Conservation (phyloP, 768 basidiomycete species). For the Galerina sulciceps region DNA sequence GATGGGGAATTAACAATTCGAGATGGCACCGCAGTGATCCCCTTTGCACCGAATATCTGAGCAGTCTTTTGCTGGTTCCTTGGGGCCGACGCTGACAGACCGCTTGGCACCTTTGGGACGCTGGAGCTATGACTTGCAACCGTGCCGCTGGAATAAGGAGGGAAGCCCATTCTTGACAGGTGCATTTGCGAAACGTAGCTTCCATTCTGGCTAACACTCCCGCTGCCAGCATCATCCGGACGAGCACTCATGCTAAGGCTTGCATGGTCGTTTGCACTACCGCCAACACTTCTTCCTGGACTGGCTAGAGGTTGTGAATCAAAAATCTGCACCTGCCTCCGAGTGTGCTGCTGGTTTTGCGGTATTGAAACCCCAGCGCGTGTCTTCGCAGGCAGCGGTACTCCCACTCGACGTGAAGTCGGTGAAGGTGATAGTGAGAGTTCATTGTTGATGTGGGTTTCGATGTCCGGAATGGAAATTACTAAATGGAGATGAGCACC, state of each 20-base stretch:
- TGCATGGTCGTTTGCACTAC: conserved; percentile 29
- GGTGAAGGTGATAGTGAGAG: conserved; percentile 70
- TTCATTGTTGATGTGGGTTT: conserved; percentile 72
- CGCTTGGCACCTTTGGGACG: conserved; percentile 43
- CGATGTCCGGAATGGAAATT: conserved; percentile 82
- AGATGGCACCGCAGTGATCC: conserved; percentile 23
- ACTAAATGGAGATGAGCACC: conserved; percentile 51
- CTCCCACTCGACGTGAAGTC: conserved; percentile 79
- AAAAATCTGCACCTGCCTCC: conserved; percentile 79
- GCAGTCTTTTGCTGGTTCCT: conserved; percentile 21
- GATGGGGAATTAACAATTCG: conserved; percentile 38
- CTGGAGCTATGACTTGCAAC: conserved; percentile 41
- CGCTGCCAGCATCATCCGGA: conserved; percentile 35
- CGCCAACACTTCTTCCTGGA: conserved; percentile 44
- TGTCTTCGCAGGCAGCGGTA: conserved; percentile 70
- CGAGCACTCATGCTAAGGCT: conserved; percentile 33
- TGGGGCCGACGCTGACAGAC: conserved; percentile 36
- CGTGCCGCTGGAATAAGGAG: conserved; percentile 29
- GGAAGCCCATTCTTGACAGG: conserved; percentile 32
- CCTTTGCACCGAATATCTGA: conserved; percentile 22
- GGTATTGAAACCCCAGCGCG: conserved; percentile 68
- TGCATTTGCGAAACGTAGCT: conserved; percentile 49
- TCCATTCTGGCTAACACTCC: conserved; percentile 40
- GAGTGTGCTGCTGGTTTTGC: conserved; percentile 49
- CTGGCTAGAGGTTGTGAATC: conserved; percentile 80